These are phyloP conservation scores for Tribonema minus DNA, from an alignment of 108 stramenopile genomes.

Conservation along the genomic window DNA sequence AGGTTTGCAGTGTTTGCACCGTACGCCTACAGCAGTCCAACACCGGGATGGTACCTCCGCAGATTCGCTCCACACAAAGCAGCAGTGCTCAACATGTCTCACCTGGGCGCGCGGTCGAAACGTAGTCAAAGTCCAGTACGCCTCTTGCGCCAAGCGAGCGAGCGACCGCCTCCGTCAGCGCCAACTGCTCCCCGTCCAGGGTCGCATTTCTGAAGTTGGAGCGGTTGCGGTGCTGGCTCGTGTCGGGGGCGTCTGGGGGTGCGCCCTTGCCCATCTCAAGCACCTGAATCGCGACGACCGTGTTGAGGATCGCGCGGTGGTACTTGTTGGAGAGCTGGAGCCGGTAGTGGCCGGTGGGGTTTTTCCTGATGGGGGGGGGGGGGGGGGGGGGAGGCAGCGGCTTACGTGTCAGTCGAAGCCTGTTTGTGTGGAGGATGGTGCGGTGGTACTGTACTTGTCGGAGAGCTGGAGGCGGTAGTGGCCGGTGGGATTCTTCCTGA, in stretches of 20 bases:
- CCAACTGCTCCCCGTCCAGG: slow-evolving; percentile 7
- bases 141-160: neutral
- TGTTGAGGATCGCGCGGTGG: slow-evolving; percentile 27
- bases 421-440: slow-evolving; percentile 10
- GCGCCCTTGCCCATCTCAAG: neutral
- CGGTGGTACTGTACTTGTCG: slow-evolving; percentile 18
- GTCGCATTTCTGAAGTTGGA: slow-evolving; percentile 37
- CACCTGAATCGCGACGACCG: slow-evolving; percentile 7
- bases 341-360: slow-evolving; percentile 31
- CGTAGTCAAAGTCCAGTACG: slow-evolving; percentile 33
- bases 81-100: neutral
- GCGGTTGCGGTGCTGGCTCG: slow-evolving; percentile 19
- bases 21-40: no score
- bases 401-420: no score
- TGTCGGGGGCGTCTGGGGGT: neutral
- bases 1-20: no score
- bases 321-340: slow-evolving; percentile 21
- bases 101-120: slow-evolving; percentile 14
- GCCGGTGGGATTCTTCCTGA: slow-evolving; percentile 19
- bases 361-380: slow-evolving; percentile 1
- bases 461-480: slow-evolving; percentile 15
- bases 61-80: no score
- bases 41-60: no score
- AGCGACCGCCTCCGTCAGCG: slow-evolving; percentile 10
- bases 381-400: no score